Evolutionary conservation across 306 rosid genomes (phyloP).

Genomic region (Fagus sylvatica): DNA sequence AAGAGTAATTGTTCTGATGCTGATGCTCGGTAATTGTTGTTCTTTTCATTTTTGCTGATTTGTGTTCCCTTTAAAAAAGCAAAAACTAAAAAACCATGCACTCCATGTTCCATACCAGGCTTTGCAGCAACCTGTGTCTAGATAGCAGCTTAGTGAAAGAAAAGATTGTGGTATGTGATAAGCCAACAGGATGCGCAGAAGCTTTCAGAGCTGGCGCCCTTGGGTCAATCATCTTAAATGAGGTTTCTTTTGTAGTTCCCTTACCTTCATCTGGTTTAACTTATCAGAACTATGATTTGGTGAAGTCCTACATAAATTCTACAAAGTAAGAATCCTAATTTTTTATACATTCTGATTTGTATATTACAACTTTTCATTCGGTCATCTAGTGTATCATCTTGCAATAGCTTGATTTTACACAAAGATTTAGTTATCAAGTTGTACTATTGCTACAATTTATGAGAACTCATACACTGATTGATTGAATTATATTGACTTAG

Average conservation of each 20-base stretch:
- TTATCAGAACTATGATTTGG: neutral
- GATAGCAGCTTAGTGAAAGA: slow-evolving; percentile 25
- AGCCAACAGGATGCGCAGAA: neutral
- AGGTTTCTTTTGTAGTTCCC: neutral
- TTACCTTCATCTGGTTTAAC: slow-evolving; percentile 2
- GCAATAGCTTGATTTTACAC: too few relatives aligned
- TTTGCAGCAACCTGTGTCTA: neutral
- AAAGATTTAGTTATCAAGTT: too few relatives aligned
- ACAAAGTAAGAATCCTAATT: neutral
- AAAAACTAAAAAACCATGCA: neutral
- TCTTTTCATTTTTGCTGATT: neutral
- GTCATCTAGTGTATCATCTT: too few relatives aligned
- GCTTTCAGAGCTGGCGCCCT: slow-evolving; percentile 23
- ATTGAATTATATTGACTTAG: too few relatives aligned
- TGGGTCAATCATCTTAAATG: slow-evolving; percentile 14
- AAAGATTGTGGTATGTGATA: slow-evolving; percentile 34
- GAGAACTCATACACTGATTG: too few relatives aligned
- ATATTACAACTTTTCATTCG: too few relatives aligned
- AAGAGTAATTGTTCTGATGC: neutral
- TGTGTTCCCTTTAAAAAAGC: neutral
- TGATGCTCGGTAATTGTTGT: neutral
- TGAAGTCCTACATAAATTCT: neutral
- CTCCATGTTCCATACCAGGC: neutral
- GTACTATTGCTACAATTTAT: too few relatives aligned
- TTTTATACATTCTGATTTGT: neutral